phyloP scores from a whole-genome alignment of 441 rosid genomes.

The Adansonia grandidieri region DNA sequence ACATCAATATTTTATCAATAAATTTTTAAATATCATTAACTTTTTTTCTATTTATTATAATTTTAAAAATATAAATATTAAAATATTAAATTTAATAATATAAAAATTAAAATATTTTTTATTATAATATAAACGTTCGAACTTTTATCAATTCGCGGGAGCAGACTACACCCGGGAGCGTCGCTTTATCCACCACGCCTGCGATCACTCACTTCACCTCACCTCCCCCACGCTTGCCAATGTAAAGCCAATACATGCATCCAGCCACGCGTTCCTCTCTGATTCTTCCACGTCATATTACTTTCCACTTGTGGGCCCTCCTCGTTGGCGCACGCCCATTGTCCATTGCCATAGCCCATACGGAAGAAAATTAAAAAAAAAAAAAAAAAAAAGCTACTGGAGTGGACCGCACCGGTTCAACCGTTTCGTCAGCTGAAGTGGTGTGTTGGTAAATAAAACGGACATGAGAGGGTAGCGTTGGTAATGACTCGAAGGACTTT shows the following conservation, averaged over 20 bases:
- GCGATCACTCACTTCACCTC: background rate
- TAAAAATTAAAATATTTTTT: no score
- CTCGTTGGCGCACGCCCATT: background rate
- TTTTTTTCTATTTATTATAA: no score
- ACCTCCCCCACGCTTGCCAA: background rate
- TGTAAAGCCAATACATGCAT: background rate
- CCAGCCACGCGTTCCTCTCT: background rate
- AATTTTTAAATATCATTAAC: background rate
- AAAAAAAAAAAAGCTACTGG: background rate
- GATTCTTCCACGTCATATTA: background rate
- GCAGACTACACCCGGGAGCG: no score
- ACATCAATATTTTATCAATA: background rate
- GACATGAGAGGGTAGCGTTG: background rate
- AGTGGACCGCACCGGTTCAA: slow-evolving; percentile 35
- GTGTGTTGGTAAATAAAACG: slow-evolving; percentile 1
- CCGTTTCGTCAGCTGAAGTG: slow-evolving; percentile 11
- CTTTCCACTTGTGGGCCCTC: background rate
- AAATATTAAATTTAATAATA: background rate
- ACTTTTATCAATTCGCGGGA: no score
- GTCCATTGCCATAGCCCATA: background rate
- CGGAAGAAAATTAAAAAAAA: background rate
- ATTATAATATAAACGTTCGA: no score
- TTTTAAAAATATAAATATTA: no score
- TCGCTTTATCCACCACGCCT: background rate
- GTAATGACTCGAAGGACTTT: slow-evolving; percentile 35